Base-by-base conservation (phyloP, 2,329 filamentous ascomycete genomes). In the Colletotrichum graminicola region DNA sequence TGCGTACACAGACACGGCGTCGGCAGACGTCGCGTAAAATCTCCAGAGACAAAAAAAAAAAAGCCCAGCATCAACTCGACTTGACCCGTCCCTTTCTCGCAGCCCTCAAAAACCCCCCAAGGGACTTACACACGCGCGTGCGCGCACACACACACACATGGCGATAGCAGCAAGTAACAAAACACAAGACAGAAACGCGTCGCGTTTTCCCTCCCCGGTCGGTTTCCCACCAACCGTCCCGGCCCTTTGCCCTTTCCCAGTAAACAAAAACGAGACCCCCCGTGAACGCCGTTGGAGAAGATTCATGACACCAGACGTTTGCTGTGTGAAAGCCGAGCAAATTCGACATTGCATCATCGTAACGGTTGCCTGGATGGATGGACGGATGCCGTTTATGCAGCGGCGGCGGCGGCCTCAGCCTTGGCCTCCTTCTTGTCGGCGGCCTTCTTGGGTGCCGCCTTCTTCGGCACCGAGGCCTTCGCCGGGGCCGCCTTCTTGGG, bases 401-500 rank as follows among this genome's bases (percentile, higher is more conserved):
- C 49, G 45, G 71, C 71, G 26, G 72, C 59, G 41, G 71, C 54
- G 11, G 66, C 57, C 66, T 72, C 70, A 5, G 70, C 60, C 66
- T 72, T 72, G 47, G 69, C 18, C 69, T 72, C 69, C 60, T 73
- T 72, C 81, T 84, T 84, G 62, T 81, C 77, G 62, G 76, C 75
- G 63, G 76, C 75, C 76, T 83, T 82, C 81, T 83, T 83, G 32
- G 80, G 78, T 62, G 83, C 77, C 74, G 79, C 78, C 80, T 86
- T 84, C 80, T 85, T 85, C 34, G 83, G 77, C 6, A 82, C 78
- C 23, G 84, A 80, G 60, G 82, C 80, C 80, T 84, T 85, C 79
- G 29, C 29, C 29, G 29, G 29, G 4, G 84, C 81, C 59, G 82
- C 80, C 80, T 84, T 85, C 79, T 84, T 85, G 45, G 82, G 75